Percentiles rank a stretch among this genome's conserved stretches.
Conservation (phyloP, 140 eudicot genomes). For the Ambrosia hybrid region DNA sequence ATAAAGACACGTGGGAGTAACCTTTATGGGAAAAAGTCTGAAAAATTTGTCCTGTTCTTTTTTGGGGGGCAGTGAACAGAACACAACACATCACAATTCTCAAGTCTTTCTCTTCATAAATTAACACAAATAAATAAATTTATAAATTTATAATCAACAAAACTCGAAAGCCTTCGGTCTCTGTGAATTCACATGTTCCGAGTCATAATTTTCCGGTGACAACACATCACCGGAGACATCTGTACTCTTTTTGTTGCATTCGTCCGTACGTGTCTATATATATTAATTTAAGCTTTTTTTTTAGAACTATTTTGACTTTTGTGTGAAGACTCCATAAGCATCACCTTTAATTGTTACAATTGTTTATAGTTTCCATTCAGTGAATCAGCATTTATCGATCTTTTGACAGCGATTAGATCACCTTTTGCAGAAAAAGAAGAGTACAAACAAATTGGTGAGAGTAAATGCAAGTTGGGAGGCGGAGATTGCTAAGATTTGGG, state of each 20-base stretch:
- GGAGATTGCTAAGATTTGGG: constrained; percentile 2
- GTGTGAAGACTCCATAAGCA: constrained; percentile 15
- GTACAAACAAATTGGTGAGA: neutral
- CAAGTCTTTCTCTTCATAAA: constrained; percentile 4
- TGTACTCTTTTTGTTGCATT: constrained; percentile 4
- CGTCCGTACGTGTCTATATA: neutral
- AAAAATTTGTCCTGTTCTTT: constrained; percentile 17
- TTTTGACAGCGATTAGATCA: neutral
- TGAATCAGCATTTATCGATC: constrained; percentile 1
- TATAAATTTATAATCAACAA: neutral
- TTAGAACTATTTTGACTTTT: constrained; percentile 10
- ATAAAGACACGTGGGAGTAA: constrained; percentile 2
- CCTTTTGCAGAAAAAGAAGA: neutral
- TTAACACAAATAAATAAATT: neutral
- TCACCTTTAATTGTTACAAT: constrained; percentile 17
- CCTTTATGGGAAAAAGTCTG: neutral
- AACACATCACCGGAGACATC: neutral
- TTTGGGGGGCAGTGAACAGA: constrained; percentile 10
- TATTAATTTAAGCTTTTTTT: neutral
- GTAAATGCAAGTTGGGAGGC: constrained; percentile 16
- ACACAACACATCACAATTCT: neutral
- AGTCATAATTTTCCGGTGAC: constrained; percentile 9
- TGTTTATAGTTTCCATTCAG: constrained; percentile 12
- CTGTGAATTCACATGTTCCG: constrained; percentile 3
- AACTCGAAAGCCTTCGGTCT: no score